A percentile compares a stretch with the other conserved stretches of the same genome.
phyloP scores from a whole-genome alignment of 306 rosid species.

The Vigna radiata region DNA sequence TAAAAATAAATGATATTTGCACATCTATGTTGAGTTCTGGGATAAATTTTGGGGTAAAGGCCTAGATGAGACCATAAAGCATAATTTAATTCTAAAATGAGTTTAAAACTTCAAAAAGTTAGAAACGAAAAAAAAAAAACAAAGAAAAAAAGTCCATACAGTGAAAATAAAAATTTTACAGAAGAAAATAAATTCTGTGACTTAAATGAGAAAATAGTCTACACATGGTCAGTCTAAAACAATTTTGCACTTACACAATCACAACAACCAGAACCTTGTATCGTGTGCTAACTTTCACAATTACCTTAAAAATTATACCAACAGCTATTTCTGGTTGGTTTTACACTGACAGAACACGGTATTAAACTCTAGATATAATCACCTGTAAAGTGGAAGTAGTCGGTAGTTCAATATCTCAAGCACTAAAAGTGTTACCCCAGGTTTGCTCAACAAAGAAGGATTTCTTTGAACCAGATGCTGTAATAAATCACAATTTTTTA shows the following conservation, averaged over 20 bases:
- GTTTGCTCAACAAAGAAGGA: slow-evolving; percentile 86
- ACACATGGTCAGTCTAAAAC: too few relatives aligned
- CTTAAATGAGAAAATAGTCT: background rate
- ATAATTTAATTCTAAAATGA: slow-evolving; percentile 18
- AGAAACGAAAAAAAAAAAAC: background rate
- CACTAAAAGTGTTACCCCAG: slow-evolving; percentile 91
- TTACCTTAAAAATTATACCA: background rate
- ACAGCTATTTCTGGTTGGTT: background rate
- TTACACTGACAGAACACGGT: background rate
- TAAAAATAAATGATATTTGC: slow-evolving; percentile 20
- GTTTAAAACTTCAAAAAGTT: background rate
- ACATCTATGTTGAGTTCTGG: slow-evolving; percentile 25
- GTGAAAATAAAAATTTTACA: background rate
- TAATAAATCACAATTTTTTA: slow-evolving; percentile 39
- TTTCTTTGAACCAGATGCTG: slow-evolving; percentile 90
- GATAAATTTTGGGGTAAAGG: slow-evolving; percentile 18
- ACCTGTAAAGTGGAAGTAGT: slow-evolving; percentile 97
- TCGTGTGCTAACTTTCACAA: too few relatives aligned
- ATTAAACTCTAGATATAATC: slow-evolving; percentile 37
- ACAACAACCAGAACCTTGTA: too few relatives aligned
- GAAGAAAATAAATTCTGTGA: slow-evolving; percentile 11
- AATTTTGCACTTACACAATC: too few relatives aligned
- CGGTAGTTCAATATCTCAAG: slow-evolving; percentile 98
- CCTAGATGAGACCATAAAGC: slow-evolving; percentile 25
- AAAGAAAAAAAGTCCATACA: background rate